phyloP scores from a whole-genome alignment of 2,329 filamentous ascomycete species.

The Thelonectria blattea region DNA sequence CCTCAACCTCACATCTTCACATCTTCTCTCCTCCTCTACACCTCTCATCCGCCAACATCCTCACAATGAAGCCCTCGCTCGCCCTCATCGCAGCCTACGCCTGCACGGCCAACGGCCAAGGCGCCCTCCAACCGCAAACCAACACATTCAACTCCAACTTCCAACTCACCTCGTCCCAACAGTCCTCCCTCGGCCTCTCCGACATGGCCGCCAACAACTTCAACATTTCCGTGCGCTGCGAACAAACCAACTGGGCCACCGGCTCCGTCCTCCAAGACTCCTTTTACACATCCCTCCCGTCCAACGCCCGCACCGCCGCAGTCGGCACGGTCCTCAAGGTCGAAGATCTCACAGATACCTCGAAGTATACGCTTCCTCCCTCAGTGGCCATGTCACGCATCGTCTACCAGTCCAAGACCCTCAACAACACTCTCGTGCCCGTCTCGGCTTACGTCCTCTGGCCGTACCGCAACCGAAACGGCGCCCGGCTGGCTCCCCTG shows the following conservation, averaged over 20 bases:
- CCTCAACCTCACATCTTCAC: neutral
- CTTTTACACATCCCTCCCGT: constrained; percentile 4
- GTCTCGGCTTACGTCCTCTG: constrained; percentile 57
- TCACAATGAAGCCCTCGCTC: neutral
- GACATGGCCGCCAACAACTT: constrained; percentile 5
- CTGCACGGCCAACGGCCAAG: neutral
- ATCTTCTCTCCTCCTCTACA: neutral
- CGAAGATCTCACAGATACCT: constrained; percentile 46
- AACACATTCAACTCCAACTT: neutral
- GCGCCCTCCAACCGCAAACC: neutral
- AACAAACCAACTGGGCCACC: constrained; percentile 24
- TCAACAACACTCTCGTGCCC: constrained; percentile 53
- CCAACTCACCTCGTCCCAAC: neutral
- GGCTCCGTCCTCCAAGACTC: constrained; percentile 7
- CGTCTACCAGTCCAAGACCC: constrained; percentile 52
- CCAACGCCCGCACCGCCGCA: neutral
- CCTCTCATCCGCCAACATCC: neutral
- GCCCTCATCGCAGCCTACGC: neutral
- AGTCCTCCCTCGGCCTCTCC: neutral
- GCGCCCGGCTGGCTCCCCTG: constrained; percentile 33
- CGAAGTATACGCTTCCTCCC: constrained; percentile 48
- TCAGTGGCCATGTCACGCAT: constrained; percentile 54
- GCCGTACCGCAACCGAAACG: constrained; percentile 44
- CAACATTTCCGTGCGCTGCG: constrained; percentile 19
- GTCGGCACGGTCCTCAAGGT: constrained; percentile 49